Conservation (phyloP, 2,329 filamentous ascomycete species). For the Ophiostoma fasciatum region DNA sequence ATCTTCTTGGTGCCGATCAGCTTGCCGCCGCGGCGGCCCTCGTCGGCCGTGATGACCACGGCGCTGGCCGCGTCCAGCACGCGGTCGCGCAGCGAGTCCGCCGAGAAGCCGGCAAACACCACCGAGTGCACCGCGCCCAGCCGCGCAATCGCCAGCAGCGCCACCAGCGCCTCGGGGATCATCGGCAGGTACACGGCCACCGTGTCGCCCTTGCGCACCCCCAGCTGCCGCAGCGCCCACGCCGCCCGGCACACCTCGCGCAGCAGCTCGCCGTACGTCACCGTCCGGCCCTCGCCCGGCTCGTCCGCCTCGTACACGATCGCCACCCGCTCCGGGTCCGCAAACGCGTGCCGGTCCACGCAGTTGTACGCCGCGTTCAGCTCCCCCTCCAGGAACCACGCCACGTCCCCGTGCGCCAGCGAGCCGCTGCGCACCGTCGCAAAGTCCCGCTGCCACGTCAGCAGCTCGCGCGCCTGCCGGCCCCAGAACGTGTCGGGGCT, state of each 20-base stretch:
- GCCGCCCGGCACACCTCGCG: constrained; percentile 80
- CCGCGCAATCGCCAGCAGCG: constrained; percentile 78
- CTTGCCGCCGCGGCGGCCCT: constrained; percentile 96
- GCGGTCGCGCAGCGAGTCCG: constrained; percentile 88
- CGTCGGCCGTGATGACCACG: constrained; percentile 92
- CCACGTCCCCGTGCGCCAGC: constrained; percentile 64
- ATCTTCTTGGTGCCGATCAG: constrained; percentile 98
- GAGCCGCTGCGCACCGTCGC: constrained; percentile 71
- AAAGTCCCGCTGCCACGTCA: constrained; percentile 86
- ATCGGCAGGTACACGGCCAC: constrained; percentile 96
- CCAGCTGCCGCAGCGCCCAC: constrained; percentile 84
- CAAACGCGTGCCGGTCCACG: constrained; percentile 90
- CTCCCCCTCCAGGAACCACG: constrained; percentile 89
- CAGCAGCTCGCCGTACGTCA: constrained; percentile 87
- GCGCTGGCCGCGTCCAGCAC: constrained; percentile 82
- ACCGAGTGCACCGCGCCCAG: constrained; percentile 96
- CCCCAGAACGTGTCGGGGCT: constrained; percentile 86
- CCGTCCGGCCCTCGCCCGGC: constrained; percentile 66
- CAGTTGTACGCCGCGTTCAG: constrained; percentile 97
- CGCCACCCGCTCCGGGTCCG: constrained; percentile 81
- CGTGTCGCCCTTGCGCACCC: constrained; percentile 92
- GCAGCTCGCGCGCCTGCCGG: constrained; percentile 67
- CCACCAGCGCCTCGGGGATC: constrained; percentile 90
- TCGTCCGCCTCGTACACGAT: constrained; percentile 99
- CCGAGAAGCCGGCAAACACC: constrained; percentile 93